Evolutionary conservation across 2,329 filamentous ascomycete genomes (phyloP).

Genomic region (Aspergillus eucalypticola): DNA sequence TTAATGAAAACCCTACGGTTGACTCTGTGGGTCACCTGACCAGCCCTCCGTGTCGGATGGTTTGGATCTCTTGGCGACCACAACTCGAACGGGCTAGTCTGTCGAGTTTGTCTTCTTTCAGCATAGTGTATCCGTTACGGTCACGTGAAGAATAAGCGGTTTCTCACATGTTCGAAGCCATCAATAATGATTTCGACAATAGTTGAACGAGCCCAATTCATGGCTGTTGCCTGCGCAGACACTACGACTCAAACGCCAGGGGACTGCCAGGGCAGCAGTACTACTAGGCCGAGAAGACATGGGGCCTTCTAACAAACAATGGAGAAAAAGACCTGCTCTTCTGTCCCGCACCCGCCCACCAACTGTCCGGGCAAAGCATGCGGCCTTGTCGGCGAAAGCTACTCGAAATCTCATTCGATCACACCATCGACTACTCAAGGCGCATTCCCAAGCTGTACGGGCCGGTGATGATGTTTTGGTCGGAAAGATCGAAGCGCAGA

Average conservation of each 20-base stretch:
- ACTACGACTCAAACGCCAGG: neutral
- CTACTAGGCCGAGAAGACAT: neutral
- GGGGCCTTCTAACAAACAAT: constrained; percentile 34
- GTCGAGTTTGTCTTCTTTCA: neutral
- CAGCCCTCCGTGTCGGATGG: constrained; percentile 13
- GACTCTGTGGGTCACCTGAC: constrained; percentile 43
- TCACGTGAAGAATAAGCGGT: neutral
- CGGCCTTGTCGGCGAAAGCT: constrained; percentile 56
- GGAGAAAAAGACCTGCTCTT: constrained; percentile 36
- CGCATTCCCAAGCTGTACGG: constrained; percentile 53
- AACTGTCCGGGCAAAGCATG: constrained; percentile 36
- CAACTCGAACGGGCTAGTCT: constrained; percentile 6
- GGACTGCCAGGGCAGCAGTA: neutral
- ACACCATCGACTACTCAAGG: constrained; percentile 62
- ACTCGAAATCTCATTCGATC: constrained; percentile 60
- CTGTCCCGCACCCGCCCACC: constrained; percentile 51
- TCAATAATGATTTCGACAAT: neutral
- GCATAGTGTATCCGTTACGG: neutral
- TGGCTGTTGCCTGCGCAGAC: neutral
- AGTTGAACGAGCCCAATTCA: neutral
- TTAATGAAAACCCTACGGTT: constrained; percentile 43
- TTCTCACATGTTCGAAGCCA: neutral
- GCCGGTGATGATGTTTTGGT: constrained; percentile 47
- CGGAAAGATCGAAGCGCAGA: constrained; percentile 49
- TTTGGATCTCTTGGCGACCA: constrained; percentile 13